Evolutionary conservation across 176 grass and related monocot genomes (phyloP).

Genomic region (Oryza australiensis): DNA sequence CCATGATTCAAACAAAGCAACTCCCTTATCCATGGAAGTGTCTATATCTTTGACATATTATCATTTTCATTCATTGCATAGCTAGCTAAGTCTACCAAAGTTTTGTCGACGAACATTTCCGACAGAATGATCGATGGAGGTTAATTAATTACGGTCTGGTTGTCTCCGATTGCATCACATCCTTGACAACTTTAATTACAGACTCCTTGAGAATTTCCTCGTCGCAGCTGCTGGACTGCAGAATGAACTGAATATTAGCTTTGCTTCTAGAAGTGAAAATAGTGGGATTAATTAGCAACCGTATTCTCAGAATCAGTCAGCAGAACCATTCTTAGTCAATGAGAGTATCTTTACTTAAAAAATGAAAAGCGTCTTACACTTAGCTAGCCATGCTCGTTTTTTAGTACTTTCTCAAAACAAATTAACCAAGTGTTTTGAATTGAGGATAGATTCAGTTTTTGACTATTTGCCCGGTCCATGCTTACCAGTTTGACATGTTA

Average conservation of each 20-base stretch:
- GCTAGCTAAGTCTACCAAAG: not conserved
- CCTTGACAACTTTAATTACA: constrained; percentile 2
- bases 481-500: not conserved
- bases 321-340: not conserved
- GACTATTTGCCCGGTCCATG: not conserved
- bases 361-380: not conserved
- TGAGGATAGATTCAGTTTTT: not conserved
- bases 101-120: not conserved
- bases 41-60: not conserved
- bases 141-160: not conserved
- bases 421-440: not conserved
- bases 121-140: not conserved
- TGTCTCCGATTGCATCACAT: not conserved
- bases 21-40: not conserved
- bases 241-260: not conserved
- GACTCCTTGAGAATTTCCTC: constrained; percentile 19
- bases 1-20: not conserved
- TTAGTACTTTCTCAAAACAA: not conserved
- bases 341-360: not conserved
- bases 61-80: not conserved
- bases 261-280: not conserved
- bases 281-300: not conserved
- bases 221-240: constrained; percentile 16
- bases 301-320: not conserved
- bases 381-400: not conserved